Evolutionary conservation across 495 filamentous ascomycete species (phyloP).

Genomic region (Cercophora sp.): DNA sequence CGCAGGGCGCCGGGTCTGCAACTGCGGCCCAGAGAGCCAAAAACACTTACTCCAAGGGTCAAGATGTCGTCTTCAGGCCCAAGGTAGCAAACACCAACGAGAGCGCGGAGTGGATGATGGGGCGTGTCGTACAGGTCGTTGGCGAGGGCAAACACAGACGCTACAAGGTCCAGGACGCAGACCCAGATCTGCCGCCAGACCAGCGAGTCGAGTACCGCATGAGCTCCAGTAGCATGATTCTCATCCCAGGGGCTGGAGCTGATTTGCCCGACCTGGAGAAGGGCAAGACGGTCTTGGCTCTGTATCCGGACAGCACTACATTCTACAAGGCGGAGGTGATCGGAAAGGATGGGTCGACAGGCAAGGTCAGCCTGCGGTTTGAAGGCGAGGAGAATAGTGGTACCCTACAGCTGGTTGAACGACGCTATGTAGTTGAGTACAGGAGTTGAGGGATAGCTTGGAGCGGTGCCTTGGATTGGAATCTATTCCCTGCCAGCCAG

Average conservation of each 20-base stretch:
- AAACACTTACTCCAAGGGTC: conserved; percentile 58
- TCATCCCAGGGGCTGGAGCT: conserved; percentile 56
- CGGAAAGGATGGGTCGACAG: conserved; percentile 52
- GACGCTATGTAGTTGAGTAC: conserved; percentile 76
- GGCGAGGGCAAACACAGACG: conserved; percentile 85
- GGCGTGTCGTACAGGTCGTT: conserved; percentile 75
- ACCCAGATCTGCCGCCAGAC: conserved; percentile 70
- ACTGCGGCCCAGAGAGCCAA: conserved; percentile 39
- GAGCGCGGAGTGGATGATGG: conserved; percentile 82
- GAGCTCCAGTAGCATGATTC: conserved; percentile 74
- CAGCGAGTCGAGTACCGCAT: conserved; percentile 74
- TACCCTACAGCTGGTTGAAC: conserved; percentile 71
- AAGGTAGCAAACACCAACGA: conserved; percentile 64
- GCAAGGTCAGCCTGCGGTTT: conserved; percentile 64
- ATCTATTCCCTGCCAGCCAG: not conserved
- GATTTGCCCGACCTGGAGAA: conserved; percentile 65
- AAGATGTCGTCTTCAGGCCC: conserved; percentile 84
- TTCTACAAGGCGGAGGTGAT: conserved; percentile 97
- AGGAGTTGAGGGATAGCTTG: conserved; percentile 16
- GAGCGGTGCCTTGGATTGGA: not conserved
- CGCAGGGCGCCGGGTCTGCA: conserved; percentile 20
- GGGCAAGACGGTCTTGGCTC: conserved; percentile 75
- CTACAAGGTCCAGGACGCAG: conserved; percentile 92
- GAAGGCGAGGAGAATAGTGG: conserved; percentile 83
- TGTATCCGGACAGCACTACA: conserved; percentile 89